phyloP scores from a whole-genome alignment of 371 early-diverging fungal species.

The Vairimorpha ceranae region DNA sequence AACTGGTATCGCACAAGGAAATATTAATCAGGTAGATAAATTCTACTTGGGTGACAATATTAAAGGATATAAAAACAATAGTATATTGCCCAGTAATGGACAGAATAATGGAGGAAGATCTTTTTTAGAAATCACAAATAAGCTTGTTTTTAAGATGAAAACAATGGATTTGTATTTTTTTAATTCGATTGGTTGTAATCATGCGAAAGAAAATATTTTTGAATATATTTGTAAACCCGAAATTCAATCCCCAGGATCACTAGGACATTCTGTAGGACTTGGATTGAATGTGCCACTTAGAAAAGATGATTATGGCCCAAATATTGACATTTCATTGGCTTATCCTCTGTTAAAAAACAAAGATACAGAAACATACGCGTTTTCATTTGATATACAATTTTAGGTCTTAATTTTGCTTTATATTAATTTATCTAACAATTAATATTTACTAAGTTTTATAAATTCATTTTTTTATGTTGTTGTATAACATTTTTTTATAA shows the following conservation, averaged over 20 bases:
- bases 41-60: constrained; percentile 39
- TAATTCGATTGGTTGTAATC: constrained; percentile 12
- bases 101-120: constrained; percentile 33
- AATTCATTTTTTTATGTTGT: no score
- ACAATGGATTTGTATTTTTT: constrained; percentile 12
- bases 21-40: constrained; percentile 20
- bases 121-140: constrained; percentile 26
- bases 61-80: constrained; percentile 27
- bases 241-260: background rate
- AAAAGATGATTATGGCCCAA: constrained; percentile 11
- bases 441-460: no score
- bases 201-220: background rate
- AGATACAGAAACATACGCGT: constrained; percentile 5
- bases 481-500: no score
- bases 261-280: constrained; percentile 21
- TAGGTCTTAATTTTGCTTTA: no score
- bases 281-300: constrained; percentile 15
- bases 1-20: constrained; percentile 17
- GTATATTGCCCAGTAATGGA: constrained; percentile 25
- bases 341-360: constrained; percentile 9
- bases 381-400: constrained; percentile 29
- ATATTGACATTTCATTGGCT: constrained; percentile 11
- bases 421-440: no score
- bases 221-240: background rate
- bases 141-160: constrained; percentile 10